Base-by-base conservation (phyloP, 2,329 filamentous ascomycete genomes). In the Diplodia mutila region DNA sequence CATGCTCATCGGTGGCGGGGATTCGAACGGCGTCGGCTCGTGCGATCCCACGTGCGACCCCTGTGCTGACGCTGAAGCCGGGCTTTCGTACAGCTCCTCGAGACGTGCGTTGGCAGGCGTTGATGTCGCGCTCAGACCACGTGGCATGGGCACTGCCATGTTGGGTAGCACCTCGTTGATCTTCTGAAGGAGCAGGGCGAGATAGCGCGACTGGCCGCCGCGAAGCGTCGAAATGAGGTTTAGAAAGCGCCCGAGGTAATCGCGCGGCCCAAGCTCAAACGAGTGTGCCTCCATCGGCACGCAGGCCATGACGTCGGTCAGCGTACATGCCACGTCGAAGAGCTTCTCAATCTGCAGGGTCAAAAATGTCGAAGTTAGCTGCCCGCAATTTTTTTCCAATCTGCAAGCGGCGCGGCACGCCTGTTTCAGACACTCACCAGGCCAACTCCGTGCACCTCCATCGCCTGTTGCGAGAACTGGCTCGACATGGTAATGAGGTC, bases 141-240 rank as follows among this genome's bases (percentile, higher is more conserved):
- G 68, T 54, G 66, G 57, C 52, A 68, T 66, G 66, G 77, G 77
- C 66, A 79, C 73, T 65, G 76, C 75, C 18, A 79, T 74, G 69
- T 76, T 78, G 61, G 90, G 90, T 3, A 94, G 80, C 3, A 90
- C 84, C 51, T 94, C 90, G 69, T 89, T 85, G 48, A 94, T 86
- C 80, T 94, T 95, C 76, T 86, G 86, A 66, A 95, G 80, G 1
- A 97, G 84, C 0, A 96, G 84, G 2, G 92, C 92, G 16, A 94
- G 82, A 75, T 93, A 95, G 63, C 90, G 89, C 69, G 90, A 86
- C 67, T 94, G 86, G 7, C 91, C 91, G 67, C 87, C 89, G n/a
- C 91, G 90, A 21, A 95, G 84, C 9, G 87, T 83, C 1, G 89
- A 88, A 2, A 93, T 83, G 9, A 93, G 84, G 68, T 86, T 87